Evolutionary conservation across 352 stramenopile species (phyloP).

Genomic region (Phytophthora cryptogea): DNA sequence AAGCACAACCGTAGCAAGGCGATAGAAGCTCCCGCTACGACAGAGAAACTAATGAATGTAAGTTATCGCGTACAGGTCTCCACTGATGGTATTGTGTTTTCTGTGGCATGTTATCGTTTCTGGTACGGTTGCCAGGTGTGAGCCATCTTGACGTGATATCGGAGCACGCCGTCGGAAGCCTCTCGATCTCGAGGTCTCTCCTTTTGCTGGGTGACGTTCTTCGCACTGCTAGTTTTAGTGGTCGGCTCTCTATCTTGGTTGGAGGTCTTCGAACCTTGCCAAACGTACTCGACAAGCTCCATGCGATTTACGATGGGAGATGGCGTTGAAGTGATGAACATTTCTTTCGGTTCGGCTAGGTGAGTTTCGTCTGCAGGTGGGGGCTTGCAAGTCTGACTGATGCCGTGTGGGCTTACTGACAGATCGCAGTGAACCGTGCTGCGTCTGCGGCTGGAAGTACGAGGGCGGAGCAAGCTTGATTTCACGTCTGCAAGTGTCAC

Average conservation of each 20-base stretch:
- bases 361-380: not conserved
- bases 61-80: slow-evolving; percentile 29
- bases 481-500: slow-evolving; percentile 59
- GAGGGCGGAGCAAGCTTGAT: slow-evolving; percentile 34
- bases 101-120: slow-evolving; percentile 9
- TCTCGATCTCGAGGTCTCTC: slow-evolving; percentile 17
- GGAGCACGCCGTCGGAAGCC: slow-evolving; percentile 35
- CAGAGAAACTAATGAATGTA: slow-evolving; percentile 37
- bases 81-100: not conserved
- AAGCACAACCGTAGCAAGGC: slow-evolving; percentile 29
- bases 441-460: slow-evolving; percentile 16
- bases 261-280: slow-evolving; percentile 10
- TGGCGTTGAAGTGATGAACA: slow-evolving; percentile 29
- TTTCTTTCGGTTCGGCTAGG: slow-evolving; percentile 23
- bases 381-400: slow-evolving; percentile 7
- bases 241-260: slow-evolving; percentile 32
- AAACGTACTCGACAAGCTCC: slow-evolving; percentile 35
- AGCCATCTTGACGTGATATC: slow-evolving; percentile 67
- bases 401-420: slow-evolving; percentile 7
- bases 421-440: slow-evolving; percentile 52
- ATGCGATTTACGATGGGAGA: slow-evolving; percentile 12
- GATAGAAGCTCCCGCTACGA: slow-evolving; percentile 37
- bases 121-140: slow-evolving; percentile 56
- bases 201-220: slow-evolving; percentile 6
- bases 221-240: slow-evolving; percentile 12